phyloP scores from a whole-genome alignment of 2,329 filamentous ascomycete genomes.

The Coniochaeta hoffmannii region DNA sequence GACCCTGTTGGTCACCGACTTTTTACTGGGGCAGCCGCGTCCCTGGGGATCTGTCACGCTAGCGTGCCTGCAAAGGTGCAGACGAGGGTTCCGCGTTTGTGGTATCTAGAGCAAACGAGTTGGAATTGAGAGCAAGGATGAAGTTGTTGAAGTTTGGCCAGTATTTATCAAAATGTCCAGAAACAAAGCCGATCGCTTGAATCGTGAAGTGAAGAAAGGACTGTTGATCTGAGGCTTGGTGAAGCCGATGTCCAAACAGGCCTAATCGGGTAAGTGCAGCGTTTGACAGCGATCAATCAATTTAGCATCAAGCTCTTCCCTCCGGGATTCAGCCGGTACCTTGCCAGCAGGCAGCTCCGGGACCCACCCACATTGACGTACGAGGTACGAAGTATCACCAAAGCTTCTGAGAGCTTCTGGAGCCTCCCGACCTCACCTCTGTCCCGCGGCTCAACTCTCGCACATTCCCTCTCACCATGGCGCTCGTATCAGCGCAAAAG shows the following conservation, averaged over 20 bases:
- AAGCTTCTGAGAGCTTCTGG: background rate
- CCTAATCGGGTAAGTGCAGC: background rate
- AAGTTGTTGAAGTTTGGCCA: too few species aligned
- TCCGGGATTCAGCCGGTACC: background rate
- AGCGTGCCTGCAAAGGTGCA: background rate
- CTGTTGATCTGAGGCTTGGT: too few species aligned
- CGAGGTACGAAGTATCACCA: conserved; percentile 1
- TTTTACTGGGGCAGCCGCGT: conserved; percentile 1
- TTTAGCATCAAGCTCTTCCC: background rate
- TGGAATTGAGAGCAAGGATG: too few species aligned
- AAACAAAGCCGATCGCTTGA: too few species aligned
- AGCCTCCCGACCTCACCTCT: background rate
- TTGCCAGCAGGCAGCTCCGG: background rate
- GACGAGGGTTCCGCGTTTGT: too few species aligned
- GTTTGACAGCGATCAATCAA: background rate
- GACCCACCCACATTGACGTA: background rate
- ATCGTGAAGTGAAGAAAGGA: too few species aligned
- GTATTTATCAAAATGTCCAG: too few species aligned
- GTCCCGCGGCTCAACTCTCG: background rate
- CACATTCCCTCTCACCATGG: conserved; percentile 13
- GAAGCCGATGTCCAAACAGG: background rate
- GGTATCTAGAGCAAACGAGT: too few species aligned
- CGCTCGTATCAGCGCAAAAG: conserved; percentile 17
- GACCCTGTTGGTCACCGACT: background rate
- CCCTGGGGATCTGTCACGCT: background rate